Evolutionary conservation across 768 basidiomycete genomes (phyloP), one percentile per base, ranked within the genome.

Genomic region (Steccherinum ochraceum): DNA sequence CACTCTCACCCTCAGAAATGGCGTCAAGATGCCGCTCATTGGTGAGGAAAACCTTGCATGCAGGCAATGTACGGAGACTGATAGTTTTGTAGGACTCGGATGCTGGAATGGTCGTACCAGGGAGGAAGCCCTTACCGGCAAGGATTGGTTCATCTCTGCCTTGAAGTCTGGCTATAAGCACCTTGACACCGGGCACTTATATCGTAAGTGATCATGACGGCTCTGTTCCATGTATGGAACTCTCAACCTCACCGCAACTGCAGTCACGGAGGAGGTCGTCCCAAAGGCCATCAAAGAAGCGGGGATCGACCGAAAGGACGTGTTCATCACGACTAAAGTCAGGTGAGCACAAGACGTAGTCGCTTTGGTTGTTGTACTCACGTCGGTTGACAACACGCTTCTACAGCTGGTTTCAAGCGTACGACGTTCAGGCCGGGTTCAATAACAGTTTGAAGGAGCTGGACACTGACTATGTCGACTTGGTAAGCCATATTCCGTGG

Each of bases 321-420:
- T 87, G 42, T 88, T 81, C 80, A 65, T 87, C 24, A 89, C 84
- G 0, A 65, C 84, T 67, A 66, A 86, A 76, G 72, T 72, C 18
- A 57, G 61, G 55, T 58, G 41, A 19, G 58, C 56, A n/a, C 3
- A 20, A 46, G 27, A 24, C 40, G 23, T 16, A 26, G 3, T 20
- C 24, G 18, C 4, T n/a, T 26, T 24, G n/a, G 19, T 10, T 12
- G 10, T 24, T 23, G 3, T 44, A 35, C 3, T 5, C 21, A n/a
- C 7, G 21, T 10, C 10, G 7, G n/a, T 19, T 43, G 41, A n/a
- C n/a, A n/a, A n/a, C n/a, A n/a, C n/a, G n/a, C n/a, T n/a, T n/a
- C n/a, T 16, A 3, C 23, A 73, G 71, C 12, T 69, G 66, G 64
- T 63, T 73, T 50, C 72, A 75, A 42, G 67, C 69, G 12, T 60